These are phyloP conservation scores for Hanseniaspora opuntiae DNA, from an alignment of 805 yeast genomes.

Conservation along the genomic window DNA sequence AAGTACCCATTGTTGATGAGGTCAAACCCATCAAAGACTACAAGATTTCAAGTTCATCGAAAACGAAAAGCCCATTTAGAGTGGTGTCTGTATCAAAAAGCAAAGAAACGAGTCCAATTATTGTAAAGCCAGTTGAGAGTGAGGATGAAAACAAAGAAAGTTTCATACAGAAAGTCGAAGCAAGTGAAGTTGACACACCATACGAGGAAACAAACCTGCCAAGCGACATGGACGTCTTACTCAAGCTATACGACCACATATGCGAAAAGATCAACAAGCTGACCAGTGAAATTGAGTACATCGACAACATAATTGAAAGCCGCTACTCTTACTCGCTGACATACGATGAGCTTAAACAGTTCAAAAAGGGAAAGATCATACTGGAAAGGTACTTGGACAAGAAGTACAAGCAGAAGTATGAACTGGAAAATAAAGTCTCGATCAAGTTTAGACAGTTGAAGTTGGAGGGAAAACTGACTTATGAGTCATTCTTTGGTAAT, in stretches of 20 bases:
- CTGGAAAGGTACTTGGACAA: constrained; percentile 30
- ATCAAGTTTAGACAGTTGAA: constrained; percentile 27
- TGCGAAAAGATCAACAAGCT: constrained; percentile 27
- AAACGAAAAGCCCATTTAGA: constrained; percentile 22
- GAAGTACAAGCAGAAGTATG: constrained; percentile 32
- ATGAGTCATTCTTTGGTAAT: constrained; percentile 3
- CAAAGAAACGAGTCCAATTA: background rate
- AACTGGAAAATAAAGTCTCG: constrained; percentile 29
- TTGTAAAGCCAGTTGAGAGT: background rate
- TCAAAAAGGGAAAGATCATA: constrained; percentile 27
- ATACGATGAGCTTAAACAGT: constrained; percentile 29
- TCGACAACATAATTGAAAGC: constrained; percentile 25
- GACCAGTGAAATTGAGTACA: constrained; percentile 28
- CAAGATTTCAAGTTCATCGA: background rate
- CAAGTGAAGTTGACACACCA: background rate
- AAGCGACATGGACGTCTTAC: constrained; percentile 20
- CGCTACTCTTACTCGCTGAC: constrained; percentile 23
- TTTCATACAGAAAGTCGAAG: background rate
- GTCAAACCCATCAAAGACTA: background rate
- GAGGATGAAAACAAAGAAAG: background rate
- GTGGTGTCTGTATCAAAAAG: constrained; percentile 22
- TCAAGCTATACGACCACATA: constrained; percentile 25
- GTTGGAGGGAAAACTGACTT: constrained; percentile 2
- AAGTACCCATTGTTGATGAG: background rate
- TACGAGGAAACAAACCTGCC: constrained; percentile 3